Evolutionary conservation across 805 yeast species (phyloP).

Genomic region (Aciculoconidium aculeatum): DNA sequence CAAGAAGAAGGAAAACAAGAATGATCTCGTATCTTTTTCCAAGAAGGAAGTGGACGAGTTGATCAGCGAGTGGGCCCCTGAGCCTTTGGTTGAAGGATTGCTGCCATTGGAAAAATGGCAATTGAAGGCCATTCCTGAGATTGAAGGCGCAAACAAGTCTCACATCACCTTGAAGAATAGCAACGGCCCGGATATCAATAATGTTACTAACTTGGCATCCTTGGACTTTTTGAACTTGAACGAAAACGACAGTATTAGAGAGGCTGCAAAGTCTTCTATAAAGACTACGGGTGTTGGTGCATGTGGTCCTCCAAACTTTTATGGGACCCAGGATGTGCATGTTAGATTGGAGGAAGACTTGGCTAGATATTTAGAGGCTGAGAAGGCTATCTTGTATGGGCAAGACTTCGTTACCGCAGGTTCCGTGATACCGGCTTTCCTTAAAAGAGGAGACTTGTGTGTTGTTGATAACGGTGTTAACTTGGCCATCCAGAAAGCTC

Average conservation of each 20-base stretch:
- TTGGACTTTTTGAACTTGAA: conserved; percentile 67
- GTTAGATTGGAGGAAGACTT: conserved; percentile 70
- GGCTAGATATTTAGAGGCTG: conserved; percentile 70
- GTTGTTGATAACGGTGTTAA: conserved; percentile 79
- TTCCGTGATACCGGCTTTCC: conserved; percentile 86
- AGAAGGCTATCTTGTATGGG: conserved; percentile 78
- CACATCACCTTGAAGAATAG: conserved; percentile 23
- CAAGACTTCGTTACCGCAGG: conserved; percentile 87
- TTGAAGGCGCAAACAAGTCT: conserved; percentile 50
- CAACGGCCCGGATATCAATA: conserved; percentile 10
- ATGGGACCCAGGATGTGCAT: conserved; percentile 93
- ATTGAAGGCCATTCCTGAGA: conserved; percentile 55
- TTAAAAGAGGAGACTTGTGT: conserved; percentile 90
- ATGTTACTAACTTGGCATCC: conserved; percentile 62
- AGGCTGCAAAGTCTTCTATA: conserved; percentile 54
- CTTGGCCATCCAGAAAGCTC: conserved; percentile 81
- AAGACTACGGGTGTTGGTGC: conserved; percentile 88
- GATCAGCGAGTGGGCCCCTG: conserved; percentile 89
- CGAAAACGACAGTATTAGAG: conserved; percentile 38
- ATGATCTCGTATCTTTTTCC: conserved; percentile 58
- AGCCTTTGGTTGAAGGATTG: conserved; percentile 61
- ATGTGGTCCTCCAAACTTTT: conserved; percentile 97
- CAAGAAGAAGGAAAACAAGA: conserved; percentile 69
- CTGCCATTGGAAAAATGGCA: conserved; percentile 54
- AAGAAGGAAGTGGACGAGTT: conserved; percentile 71